phyloP scores from a whole-genome alignment of 768 basidiomycete genomes.

The Suillus placidus region DNA sequence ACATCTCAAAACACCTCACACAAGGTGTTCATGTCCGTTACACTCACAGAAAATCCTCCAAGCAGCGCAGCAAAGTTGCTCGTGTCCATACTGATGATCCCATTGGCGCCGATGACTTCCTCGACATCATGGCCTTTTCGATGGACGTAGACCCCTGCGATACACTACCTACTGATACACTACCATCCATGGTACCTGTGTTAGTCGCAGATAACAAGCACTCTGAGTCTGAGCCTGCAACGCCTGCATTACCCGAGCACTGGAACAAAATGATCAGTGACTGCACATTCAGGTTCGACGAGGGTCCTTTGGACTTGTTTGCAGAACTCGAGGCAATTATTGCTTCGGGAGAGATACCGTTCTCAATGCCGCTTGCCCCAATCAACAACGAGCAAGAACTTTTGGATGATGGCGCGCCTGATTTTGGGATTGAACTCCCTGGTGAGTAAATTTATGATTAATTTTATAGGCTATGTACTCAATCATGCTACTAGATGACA shows the following conservation, averaged over 20 bases:
- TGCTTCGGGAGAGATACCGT: not conserved
- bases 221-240: not conserved
- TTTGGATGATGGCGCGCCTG: not conserved
- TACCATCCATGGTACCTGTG: not conserved
- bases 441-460: not conserved
- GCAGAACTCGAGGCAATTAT: not conserved
- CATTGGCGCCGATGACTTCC: not conserved
- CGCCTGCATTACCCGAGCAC: not conserved
- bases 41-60: not conserved
- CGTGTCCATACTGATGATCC: not conserved
- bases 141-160: not conserved
- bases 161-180: not conserved
- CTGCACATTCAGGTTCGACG: not conserved
- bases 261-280: not conserved
- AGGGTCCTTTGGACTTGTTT: slow-evolving; percentile 3
- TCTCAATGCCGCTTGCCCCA: not conserved
- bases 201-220: not conserved
- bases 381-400: not conserved
- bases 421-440: slow-evolving; percentile 1
- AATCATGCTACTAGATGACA: not conserved
- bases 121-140: not conserved
- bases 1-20: not conserved
- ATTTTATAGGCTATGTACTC: not conserved
- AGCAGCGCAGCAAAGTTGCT: not conserved
- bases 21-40: slow-evolving; percentile 1